Evolutionary conservation across 2,329 filamentous ascomycete genomes (phyloP).

Genomic region (Alternaria gansuensis): DNA sequence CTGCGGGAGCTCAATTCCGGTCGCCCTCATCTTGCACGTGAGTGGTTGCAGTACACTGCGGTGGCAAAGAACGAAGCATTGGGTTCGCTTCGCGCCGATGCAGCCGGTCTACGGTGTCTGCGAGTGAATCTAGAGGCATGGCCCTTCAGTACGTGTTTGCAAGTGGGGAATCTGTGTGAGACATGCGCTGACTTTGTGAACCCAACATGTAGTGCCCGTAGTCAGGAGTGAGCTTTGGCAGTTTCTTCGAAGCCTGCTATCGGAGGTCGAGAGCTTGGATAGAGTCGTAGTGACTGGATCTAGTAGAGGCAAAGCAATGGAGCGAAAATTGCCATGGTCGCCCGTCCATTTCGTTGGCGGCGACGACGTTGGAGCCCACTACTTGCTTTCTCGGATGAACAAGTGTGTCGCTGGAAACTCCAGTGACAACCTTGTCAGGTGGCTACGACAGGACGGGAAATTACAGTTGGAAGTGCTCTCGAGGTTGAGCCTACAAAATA

Average conservation of each 20-base stretch:
- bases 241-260: conserved; percentile 42
- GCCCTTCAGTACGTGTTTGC: conserved; percentile 30
- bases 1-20: conserved; percentile 41
- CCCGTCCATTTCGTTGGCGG: conserved; percentile 51
- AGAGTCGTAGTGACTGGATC: conserved; percentile 47
- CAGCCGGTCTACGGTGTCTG: conserved; percentile 45
- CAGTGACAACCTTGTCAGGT: conserved; percentile 42
- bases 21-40: conserved; percentile 37
- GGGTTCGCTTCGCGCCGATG: conserved; percentile 39
- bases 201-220: conserved; percentile 29
- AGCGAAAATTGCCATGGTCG: conserved; percentile 47
- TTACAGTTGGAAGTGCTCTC: conserved; percentile 47
- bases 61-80: conserved; percentile 30
- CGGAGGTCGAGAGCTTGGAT: conserved; percentile 41
- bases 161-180: neutral
- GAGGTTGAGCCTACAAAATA: conserved; percentile 29
- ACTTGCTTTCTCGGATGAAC: conserved; percentile 48
- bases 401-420: conserved; percentile 33
- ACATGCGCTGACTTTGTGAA: neutral
- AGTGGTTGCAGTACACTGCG: conserved; percentile 51
- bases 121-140: conserved; percentile 50
- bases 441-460: conserved; percentile 39
- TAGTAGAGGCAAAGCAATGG: conserved; percentile 46
- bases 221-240: conserved; percentile 46
- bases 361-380: conserved; percentile 47